Evolutionary conservation across 805 yeast species (phyloP), one percentile per base, ranked within the genome.

Genomic region (Yamadazyma tumulicola): DNA sequence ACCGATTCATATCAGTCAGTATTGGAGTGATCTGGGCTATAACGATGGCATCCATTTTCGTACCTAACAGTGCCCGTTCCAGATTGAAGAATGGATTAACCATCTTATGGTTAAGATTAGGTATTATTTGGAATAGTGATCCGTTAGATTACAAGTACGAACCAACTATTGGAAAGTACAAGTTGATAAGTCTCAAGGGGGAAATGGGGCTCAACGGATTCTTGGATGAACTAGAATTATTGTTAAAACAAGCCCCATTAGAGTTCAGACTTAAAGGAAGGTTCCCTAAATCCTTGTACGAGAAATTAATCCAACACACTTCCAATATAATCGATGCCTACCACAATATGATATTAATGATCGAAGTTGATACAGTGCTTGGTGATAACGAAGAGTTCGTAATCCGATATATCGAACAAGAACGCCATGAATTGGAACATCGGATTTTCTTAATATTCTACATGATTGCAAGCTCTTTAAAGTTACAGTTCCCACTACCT

Each of bases 21-120:
- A 56, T 75, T 18, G 95, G 95, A 21, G 79, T 84, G 2, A 37
- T 81, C 0, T 85, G 91, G 88, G 93, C 95, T 0, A 61, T 86
- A 16, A 51, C 75, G 2, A 73, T 86, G 58, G 80, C 93, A 0
- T 59, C 79, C 22, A 63, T 75, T 1, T 68, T 85, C 33, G 66
- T 82, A 33, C 95, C 95, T 4, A 79, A 78, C 51, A 79, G 86
- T 49, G 95, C 95, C 0, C 66, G 95, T 29, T 65, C 75, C 10
- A 62, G 87, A 31, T 59, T 85, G 39, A 77, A 84, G 39, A 66
- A 68, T 18, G 85, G 86, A 0, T 52, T 85, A 15, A 74, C 86
- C 0, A 60, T 79, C 2, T 63, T 85, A 15, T 86, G 95, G 95
- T 61, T 86, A 26, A 64, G 88, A 28, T 70, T 85, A 72, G 95